Percentiles rank a stretch among this genome's conserved stretches.
Conservation (phyloP, 2,329 filamentous ascomycete genomes). For the Aaosphaeria pasadenensis region DNA sequence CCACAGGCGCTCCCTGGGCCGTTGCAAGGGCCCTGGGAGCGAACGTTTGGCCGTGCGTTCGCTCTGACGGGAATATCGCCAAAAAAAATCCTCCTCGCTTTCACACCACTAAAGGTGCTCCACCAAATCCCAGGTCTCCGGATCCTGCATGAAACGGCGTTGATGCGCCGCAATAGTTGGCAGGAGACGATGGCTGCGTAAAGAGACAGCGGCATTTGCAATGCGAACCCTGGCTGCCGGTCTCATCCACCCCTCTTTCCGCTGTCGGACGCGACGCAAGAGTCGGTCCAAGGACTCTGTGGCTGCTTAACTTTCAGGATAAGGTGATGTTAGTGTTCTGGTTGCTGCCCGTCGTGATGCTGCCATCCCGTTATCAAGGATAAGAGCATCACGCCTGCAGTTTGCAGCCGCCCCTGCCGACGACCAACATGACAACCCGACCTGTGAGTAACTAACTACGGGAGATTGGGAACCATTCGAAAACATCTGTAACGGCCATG, state of each 20-base stretch:
- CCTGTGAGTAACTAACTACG: no score
- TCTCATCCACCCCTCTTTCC: conserved; percentile 2
- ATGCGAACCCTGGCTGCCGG: conserved; percentile 11
- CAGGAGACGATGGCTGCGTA: conserved; percentile 1
- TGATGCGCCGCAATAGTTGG: conserved; percentile 7
- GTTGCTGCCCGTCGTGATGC: no score
- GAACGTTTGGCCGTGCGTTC: conserved; percentile 6
- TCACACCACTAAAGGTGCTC: conserved; percentile 7
- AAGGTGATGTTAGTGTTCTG: no score
- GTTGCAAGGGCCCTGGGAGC: neutral
- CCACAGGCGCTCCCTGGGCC: conserved; percentile 1
- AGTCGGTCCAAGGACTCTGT: no score
- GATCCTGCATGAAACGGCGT: conserved; percentile 11
- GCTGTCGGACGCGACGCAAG: neutral
- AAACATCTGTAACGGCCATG: no score
- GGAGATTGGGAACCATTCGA: no score
- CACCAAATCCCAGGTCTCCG: conserved; percentile 12
- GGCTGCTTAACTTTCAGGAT: no score
- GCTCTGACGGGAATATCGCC: neutral
- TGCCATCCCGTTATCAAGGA: no score
- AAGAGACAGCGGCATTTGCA: conserved; percentile 5
- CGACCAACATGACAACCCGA: no score
- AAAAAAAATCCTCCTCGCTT: conserved; percentile 4
- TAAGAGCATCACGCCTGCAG: no score
- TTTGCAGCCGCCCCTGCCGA: no score